Percentiles rank a stretch among this genome's conserved stretches.
Conservation (phyloP, 148 eudicot species). For the Rhododendron williamsianum region DNA sequence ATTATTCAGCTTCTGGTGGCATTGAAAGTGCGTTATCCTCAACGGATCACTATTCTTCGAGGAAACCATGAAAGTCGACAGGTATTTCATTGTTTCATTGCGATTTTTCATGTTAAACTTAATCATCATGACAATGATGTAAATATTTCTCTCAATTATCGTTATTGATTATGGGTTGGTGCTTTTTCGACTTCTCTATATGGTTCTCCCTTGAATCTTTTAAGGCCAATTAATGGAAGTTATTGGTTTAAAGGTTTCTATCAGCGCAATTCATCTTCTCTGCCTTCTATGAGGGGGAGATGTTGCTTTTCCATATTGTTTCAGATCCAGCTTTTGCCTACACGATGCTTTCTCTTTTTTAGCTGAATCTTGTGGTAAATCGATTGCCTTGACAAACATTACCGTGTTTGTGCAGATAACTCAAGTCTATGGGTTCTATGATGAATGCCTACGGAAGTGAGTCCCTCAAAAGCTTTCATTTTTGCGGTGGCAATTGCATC, state of each 20-base stretch:
- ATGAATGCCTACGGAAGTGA: conserved; percentile 97
- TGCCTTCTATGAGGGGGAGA: background rate
- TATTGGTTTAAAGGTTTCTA: background rate
- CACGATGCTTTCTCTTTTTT: background rate
- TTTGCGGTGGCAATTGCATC: background rate
- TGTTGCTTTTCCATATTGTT: background rate
- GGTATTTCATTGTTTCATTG: conserved; percentile 35
- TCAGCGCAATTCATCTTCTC: background rate
- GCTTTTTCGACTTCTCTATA: background rate
- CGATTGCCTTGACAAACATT: conserved; percentile 15
- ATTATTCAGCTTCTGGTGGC: conserved; percentile 85
- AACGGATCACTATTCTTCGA: conserved; percentile 88
- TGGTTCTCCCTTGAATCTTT: background rate
- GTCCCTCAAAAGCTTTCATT: conserved; percentile 27
- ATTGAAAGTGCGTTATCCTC: conserved; percentile 88
- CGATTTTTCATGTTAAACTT: background rate
- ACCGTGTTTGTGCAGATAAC: conserved; percentile 63
- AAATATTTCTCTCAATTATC: background rate
- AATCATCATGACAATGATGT: conserved; percentile 1
- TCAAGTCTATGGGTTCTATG: conserved; percentile 96
- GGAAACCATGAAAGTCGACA: conserved; percentile 99
- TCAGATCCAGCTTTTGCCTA: background rate
- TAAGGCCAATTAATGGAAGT: background rate
- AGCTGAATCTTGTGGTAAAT: background rate
- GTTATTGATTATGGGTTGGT: background rate